Conservation (phyloP, 75 land plant genomes). For the Pinus albicaulis region DNA sequence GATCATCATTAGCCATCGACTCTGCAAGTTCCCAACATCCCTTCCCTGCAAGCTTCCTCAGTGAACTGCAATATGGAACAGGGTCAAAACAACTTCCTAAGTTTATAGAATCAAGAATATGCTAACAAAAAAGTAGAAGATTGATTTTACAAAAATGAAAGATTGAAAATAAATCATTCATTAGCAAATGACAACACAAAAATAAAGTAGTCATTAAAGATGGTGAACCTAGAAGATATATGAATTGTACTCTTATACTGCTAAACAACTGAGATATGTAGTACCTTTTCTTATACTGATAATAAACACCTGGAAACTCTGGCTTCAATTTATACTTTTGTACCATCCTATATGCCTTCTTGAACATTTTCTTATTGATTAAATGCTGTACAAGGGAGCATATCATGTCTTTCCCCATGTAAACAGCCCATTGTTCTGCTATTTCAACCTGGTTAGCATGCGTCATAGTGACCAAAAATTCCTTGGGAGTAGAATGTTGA, state of each 20-base stretch:
- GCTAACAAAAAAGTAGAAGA: background rate
- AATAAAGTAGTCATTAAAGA: background rate
- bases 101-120: background rate
- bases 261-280: background rate
- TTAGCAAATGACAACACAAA: background rate
- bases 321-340: slow-evolving; percentile 47
- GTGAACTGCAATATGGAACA: slow-evolving; percentile 28
- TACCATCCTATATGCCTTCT: slow-evolving; percentile 60
- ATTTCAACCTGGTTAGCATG: slow-evolving; percentile 42
- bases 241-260: background rate
- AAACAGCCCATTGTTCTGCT: slow-evolving; percentile 70
- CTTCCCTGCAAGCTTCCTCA: slow-evolving; percentile 73
- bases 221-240: background rate
- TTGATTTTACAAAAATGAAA: background rate
- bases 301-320: slow-evolving; percentile 68
- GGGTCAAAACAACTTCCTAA: slow-evolving; percentile 1
- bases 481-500: slow-evolving; percentile 30
- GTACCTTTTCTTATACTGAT: slow-evolving; percentile 68
- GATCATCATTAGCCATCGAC: slow-evolving; percentile 34
- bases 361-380: slow-evolving; percentile 43
- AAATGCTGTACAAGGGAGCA: slow-evolving; percentile 56
- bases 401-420: slow-evolving; percentile 62
- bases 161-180: background rate
- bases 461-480: slow-evolving; percentile 54
- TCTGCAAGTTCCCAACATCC: slow-evolving; percentile 90